Evolutionary conservation across 202 grass and related monocot species (phyloP).

Genomic region (Eragrostis tef): DNA sequence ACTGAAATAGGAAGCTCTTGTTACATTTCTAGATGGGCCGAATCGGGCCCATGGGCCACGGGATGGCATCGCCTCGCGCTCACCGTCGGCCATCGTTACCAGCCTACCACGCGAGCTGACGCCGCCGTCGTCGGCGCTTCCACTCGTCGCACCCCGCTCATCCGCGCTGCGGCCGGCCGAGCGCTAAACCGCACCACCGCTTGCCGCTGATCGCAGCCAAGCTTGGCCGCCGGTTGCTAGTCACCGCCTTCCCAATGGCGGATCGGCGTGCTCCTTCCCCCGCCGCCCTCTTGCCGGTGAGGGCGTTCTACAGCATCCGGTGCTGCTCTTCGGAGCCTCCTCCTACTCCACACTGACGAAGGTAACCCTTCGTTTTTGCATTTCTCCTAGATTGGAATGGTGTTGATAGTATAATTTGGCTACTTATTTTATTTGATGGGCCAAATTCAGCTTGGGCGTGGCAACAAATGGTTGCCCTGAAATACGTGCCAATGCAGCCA

Average conservation of each 20-base stretch:
- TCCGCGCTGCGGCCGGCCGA: too few relatives aligned
- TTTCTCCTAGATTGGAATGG: background rate
- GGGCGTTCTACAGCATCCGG: too few relatives aligned
- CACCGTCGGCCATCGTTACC: too few relatives aligned
- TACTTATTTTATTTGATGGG: too few relatives aligned
- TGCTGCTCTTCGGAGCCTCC: background rate
- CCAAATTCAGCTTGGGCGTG: too few relatives aligned
- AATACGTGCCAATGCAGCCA: background rate
- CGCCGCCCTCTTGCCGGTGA: too few relatives aligned
- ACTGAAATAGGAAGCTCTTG: background rate
- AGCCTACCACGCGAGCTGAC: background rate
- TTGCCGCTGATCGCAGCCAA: background rate
- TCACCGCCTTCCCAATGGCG: too few relatives aligned
- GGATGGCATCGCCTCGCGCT: background rate
- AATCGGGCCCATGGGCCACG: conserved; percentile 16
- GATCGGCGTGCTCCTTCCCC: background rate
- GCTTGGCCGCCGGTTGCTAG: background rate
- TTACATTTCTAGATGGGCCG: background rate
- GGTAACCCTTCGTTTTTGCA: conserved; percentile 1
- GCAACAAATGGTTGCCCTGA: background rate
- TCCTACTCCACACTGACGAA: background rate
- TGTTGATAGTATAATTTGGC: too few relatives aligned
- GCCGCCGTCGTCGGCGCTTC: background rate
- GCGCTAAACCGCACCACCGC: background rate
- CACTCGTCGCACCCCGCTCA: background rate